These are phyloP conservation scores for Ogataea minuta DNA, from an alignment of 805 yeast genomes.

Conservation along the genomic window DNA sequence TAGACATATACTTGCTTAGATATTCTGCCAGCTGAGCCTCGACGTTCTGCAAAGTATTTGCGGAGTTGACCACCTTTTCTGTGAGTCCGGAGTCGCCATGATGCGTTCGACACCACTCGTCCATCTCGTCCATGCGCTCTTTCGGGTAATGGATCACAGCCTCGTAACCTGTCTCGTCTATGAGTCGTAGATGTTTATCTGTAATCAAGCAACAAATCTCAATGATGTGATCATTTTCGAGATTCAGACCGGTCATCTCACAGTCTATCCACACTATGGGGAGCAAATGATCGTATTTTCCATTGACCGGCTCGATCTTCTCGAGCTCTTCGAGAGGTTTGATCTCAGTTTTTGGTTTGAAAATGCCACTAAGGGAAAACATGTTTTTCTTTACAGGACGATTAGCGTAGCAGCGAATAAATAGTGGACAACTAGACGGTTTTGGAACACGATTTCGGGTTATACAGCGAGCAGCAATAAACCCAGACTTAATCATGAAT, in stretches of 20 bases:
- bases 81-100: conserved; percentile 81
- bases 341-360: conserved; percentile 1
- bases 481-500: no score
- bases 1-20: conserved; percentile 52
- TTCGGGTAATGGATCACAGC: conserved; percentile 72
- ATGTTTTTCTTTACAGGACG: conserved; percentile 2
- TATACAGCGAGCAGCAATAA: no score
- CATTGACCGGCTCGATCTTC: neutral
- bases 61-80: conserved; percentile 57
- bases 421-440: no score
- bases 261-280: conserved; percentile 93
- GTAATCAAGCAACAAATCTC: conserved; percentile 92
- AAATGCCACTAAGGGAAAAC: conserved; percentile 4
- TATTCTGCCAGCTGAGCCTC: conserved; percentile 64
- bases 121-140: conserved; percentile 65
- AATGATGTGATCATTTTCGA: conserved; percentile 76
- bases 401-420: neutral
- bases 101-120: conserved; percentile 82
- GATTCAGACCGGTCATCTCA: conserved; percentile 96
- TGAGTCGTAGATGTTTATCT: conserved; percentile 69
- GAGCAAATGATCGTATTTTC: conserved; percentile 20
- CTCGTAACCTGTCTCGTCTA: conserved; percentile 75
- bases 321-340: neutral
- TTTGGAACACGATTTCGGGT: no score
- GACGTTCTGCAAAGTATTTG: conserved; percentile 56